A percentile compares a stretch with the other conserved stretches of the same genome.
phyloP scores from a whole-genome alignment of 345 rosid genomes.

The Hypericum androsaemum region DNA sequence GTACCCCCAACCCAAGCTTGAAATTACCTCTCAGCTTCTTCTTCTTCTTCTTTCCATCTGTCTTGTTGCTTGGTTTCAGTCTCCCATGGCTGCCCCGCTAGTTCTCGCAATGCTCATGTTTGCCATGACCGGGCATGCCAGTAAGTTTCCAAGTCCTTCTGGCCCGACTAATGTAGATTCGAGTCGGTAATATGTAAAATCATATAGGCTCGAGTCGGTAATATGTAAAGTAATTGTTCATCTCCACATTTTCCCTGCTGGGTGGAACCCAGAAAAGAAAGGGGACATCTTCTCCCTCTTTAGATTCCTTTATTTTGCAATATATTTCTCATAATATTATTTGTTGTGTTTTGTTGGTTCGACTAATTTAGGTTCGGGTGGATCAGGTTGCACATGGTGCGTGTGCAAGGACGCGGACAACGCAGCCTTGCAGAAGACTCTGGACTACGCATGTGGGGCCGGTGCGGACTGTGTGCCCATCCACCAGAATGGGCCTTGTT shows the following conservation, averaged over 20 bases:
- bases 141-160: conserved; percentile 23
- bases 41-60: background rate
- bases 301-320: too few relatives aligned
- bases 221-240: too few relatives aligned
- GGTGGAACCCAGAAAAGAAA: too few relatives aligned
- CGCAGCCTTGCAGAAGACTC: conserved; percentile 48
- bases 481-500: conserved; percentile 53
- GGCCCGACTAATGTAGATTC: background rate
- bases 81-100: conserved; percentile 32
- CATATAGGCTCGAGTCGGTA: background rate
- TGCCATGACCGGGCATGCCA: conserved; percentile 40
- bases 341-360: too few relatives aligned
- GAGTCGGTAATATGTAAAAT: too few relatives aligned
- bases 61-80: conserved; percentile 1
- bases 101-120: conserved; percentile 34
- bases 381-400: conserved; percentile 65
- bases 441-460: conserved; percentile 93
- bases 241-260: too few relatives aligned
- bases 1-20: background rate
- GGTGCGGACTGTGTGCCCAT: conserved; percentile 84
- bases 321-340: too few relatives aligned
- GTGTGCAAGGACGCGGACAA: conserved; percentile 62
- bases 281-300: too few relatives aligned
- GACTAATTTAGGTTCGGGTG: too few relatives aligned
- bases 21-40: background rate